Evolutionary conservation across 2,329 filamentous ascomycete genomes (phyloP).

Genomic region (Aureobasidium subglaciale): DNA sequence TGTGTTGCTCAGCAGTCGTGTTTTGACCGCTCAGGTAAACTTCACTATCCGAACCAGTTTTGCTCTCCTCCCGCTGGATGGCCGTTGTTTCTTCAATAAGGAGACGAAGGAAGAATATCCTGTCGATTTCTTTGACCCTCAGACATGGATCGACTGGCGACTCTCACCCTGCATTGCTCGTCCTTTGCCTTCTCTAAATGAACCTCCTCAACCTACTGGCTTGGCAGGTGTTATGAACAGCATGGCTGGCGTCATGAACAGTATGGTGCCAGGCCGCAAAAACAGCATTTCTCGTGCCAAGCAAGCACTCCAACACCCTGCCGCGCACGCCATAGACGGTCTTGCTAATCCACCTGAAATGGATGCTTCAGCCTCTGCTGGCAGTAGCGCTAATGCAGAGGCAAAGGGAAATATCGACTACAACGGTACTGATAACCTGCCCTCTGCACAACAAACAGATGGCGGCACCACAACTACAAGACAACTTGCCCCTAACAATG

Average conservation of each 20-base stretch:
- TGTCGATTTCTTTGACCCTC: slow-evolving; percentile 74
- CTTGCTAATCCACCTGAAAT: slow-evolving; percentile 23
- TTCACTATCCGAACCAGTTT: slow-evolving; percentile 86
- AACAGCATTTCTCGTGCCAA: slow-evolving; percentile 19
- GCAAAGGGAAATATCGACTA: slow-evolving; percentile 35
- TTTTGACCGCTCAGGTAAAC: slow-evolving; percentile 87
- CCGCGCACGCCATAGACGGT: slow-evolving; percentile 20
- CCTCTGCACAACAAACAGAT: slow-evolving; percentile 20
- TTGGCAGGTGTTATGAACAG: slow-evolving; percentile 40
- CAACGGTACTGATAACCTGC: slow-evolving; percentile 25
- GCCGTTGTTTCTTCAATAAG: slow-evolving; percentile 80
- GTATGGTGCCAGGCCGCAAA: slow-evolving; percentile 26
- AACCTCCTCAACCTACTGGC: slow-evolving; percentile 30
- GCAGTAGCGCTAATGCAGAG: slow-evolving; percentile 30
- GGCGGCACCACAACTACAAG: neutral
- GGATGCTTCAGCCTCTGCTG: slow-evolving; percentile 26
- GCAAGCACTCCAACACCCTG: slow-evolving; percentile 11
- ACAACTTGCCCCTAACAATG: slow-evolving; percentile 14
- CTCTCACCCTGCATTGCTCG: slow-evolving; percentile 71
- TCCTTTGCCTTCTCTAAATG: slow-evolving; percentile 51
- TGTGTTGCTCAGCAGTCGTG: slow-evolving; percentile 78
- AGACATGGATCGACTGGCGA: slow-evolving; percentile 72
- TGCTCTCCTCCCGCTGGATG: slow-evolving; percentile 76
- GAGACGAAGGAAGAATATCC: slow-evolving; percentile 71
- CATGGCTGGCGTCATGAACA: slow-evolving; percentile 37